Evolutionary conservation across 768 basidiomycete genomes (phyloP).

Genomic region (Mycena indigotica): DNA sequence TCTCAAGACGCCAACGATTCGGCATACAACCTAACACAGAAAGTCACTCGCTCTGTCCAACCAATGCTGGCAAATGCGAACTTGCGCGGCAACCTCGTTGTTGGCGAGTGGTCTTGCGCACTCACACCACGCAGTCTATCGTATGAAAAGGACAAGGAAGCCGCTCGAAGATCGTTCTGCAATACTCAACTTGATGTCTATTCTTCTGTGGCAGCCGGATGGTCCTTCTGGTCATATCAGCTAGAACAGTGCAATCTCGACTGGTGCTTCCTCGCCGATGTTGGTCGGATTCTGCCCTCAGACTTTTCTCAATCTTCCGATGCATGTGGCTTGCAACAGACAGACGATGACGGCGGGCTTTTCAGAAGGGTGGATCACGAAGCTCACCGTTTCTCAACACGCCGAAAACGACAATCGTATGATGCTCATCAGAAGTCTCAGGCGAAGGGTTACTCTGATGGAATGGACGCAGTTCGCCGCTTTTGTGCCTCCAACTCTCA

Average conservation of each 20-base stretch:
- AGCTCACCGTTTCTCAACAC: constrained; percentile 27
- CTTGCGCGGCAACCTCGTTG: constrained; percentile 55
- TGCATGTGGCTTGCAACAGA: constrained; percentile 13
- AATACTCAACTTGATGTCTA: constrained; percentile 61
- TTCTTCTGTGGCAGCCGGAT: constrained; percentile 57
- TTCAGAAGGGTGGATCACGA: background rate
- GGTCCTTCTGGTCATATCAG: constrained; percentile 71
- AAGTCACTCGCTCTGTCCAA: constrained; percentile 44
- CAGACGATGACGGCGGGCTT: background rate
- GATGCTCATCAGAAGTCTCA: constrained; percentile 26
- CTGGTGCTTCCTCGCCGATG: constrained; percentile 70
- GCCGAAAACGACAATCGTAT: constrained; percentile 6
- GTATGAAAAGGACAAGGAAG: constrained; percentile 44
- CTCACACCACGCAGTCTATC: constrained; percentile 63
- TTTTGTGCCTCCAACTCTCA: constrained; percentile 55
- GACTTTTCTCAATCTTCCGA: constrained; percentile 55
- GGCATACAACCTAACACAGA: constrained; percentile 59
- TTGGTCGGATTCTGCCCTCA: constrained; percentile 56
- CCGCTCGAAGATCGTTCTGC: constrained; percentile 55
- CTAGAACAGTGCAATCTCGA: constrained; percentile 65
- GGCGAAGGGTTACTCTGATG: constrained; percentile 59
- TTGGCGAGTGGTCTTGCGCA: constrained; percentile 85
- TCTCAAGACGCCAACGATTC: constrained; percentile 49
- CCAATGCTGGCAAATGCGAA: constrained; percentile 28
- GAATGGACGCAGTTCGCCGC: constrained; percentile 53